Conservation (phyloP, 768 basidiomycete genomes). For the Psilocybe cubensis region DNA sequence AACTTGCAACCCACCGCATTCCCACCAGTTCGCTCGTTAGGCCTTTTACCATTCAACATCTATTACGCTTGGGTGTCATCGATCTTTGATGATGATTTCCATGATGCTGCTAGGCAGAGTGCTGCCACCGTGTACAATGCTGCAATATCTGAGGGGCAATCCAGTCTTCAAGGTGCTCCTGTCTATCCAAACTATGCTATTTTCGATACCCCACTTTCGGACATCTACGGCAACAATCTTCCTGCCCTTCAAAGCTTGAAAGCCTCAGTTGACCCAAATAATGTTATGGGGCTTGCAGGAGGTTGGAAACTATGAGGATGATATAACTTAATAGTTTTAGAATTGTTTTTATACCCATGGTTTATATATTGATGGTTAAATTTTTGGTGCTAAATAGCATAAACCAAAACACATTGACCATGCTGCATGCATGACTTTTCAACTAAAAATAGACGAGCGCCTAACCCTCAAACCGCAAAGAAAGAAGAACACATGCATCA, state of each 20-base stretch:
- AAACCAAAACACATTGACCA: no score
- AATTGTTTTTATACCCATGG: neutral
- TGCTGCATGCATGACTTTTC: no score
- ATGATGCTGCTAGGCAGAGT: constrained; percentile 40
- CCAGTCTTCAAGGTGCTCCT: constrained; percentile 32
- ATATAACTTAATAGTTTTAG: no score
- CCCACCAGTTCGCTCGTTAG: constrained; percentile 36
- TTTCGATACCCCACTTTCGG: constrained; percentile 48
- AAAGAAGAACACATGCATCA: no score
- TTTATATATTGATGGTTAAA: no score
- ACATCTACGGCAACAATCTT: constrained; percentile 57
- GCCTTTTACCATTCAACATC: constrained; percentile 31
- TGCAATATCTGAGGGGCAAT: constrained; percentile 36
- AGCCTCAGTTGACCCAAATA: constrained; percentile 51
- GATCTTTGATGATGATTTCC: constrained; percentile 29
- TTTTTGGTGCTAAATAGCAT: no score
- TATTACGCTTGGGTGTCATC: constrained; percentile 27
- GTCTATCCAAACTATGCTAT: constrained; percentile 58
- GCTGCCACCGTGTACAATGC: constrained; percentile 37
- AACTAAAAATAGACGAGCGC: neutral
- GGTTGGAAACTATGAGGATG: constrained; percentile 67
- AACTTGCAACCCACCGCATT: constrained; percentile 43
- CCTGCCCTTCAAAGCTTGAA: constrained; percentile 43
- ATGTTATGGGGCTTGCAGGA: constrained; percentile 70
- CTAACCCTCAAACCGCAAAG: no score